Conservation (phyloP, 352 stramenopile genomes). For the Plasmopara viticola region DNA sequence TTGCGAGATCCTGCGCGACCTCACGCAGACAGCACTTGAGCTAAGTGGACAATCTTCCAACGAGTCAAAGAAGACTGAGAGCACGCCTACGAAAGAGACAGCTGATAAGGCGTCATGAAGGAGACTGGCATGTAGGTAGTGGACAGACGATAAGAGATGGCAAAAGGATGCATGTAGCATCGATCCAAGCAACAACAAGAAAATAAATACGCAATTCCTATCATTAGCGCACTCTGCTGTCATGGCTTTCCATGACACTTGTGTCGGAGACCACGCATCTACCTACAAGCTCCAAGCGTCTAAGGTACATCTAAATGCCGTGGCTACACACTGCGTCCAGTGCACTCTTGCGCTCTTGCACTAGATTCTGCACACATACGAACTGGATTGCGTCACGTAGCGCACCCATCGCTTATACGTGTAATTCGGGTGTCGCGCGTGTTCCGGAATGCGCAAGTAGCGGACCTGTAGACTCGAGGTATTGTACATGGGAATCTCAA, state of each 20-base stretch:
- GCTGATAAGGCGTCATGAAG: not conserved
- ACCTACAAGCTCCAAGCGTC: slow-evolving; percentile 20
- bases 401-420: slow-evolving; percentile 98
- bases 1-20: slow-evolving; percentile 73
- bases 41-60: slow-evolving; percentile 38
- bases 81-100: slow-evolving; percentile 9
- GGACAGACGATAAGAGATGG: too few relatives aligned
- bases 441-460: slow-evolving; percentile 96
- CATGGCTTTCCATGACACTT: slow-evolving; percentile 20
- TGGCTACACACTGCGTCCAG: slow-evolving; percentile 13
- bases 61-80: slow-evolving; percentile 16
- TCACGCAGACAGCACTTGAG: slow-evolving; percentile 64
- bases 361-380: slow-evolving; percentile 96
- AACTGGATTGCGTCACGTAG: slow-evolving; percentile 98
- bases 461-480: slow-evolving; percentile 97
- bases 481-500: slow-evolving; percentile 99
- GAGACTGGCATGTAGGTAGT: too few relatives aligned
- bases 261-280: slow-evolving; percentile 15
- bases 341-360: not conserved
- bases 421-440: slow-evolving; percentile 93
- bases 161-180: too few relatives aligned
- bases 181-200: too few relatives aligned
- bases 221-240: slow-evolving; percentile 10
- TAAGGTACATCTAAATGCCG: slow-evolving; percentile 30
- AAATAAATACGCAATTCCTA: slow-evolving; percentile 10